phyloP scores from a whole-genome alignment of 768 basidiomycete genomes.

The Pholiota microspora region DNA sequence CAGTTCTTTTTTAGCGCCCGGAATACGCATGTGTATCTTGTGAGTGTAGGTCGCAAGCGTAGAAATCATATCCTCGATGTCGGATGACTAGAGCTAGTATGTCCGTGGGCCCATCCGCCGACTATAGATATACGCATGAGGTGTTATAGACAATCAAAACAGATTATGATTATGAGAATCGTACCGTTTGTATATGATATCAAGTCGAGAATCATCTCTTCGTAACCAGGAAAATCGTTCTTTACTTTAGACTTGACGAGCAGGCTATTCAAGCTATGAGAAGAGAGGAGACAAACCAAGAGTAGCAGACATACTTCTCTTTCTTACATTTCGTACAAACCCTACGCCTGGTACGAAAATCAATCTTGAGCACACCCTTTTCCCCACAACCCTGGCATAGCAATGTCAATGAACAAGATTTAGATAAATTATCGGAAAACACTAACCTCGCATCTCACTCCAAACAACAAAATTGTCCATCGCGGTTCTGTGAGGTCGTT shows the following conservation, averaged over 20 bases:
- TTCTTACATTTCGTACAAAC: constrained; percentile 27
- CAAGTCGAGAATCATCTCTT: constrained; percentile 22
- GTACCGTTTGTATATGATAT: constrained; percentile 31
- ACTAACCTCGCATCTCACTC: constrained; percentile 16
- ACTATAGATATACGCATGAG: constrained; percentile 11
- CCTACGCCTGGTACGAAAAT: constrained; percentile 24
- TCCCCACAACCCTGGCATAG: constrained; percentile 4
- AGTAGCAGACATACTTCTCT: constrained; percentile 18
- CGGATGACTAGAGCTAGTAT: constrained; percentile 5
- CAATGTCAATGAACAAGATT: background rate
- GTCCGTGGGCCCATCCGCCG: constrained; percentile 1
- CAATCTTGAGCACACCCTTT: constrained; percentile 17
- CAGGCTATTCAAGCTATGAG: constrained; percentile 19
- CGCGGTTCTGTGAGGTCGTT: constrained; percentile 22
- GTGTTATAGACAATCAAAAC: background rate
- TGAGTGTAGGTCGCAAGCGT: constrained; percentile 16
- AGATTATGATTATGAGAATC: background rate
- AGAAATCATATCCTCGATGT: constrained; percentile 24
- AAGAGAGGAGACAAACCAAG: background rate
- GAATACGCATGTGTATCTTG: constrained; percentile 16
- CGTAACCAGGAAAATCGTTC: constrained; percentile 21
- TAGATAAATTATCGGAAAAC: too few relatives aligned
- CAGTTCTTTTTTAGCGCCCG: constrained; percentile 23
- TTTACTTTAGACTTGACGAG: constrained; percentile 24
- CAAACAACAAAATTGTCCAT: constrained; percentile 27